phyloP scores from a whole-genome alignment of 345 rosid genomes.

The Murraya paniculata region DNA sequence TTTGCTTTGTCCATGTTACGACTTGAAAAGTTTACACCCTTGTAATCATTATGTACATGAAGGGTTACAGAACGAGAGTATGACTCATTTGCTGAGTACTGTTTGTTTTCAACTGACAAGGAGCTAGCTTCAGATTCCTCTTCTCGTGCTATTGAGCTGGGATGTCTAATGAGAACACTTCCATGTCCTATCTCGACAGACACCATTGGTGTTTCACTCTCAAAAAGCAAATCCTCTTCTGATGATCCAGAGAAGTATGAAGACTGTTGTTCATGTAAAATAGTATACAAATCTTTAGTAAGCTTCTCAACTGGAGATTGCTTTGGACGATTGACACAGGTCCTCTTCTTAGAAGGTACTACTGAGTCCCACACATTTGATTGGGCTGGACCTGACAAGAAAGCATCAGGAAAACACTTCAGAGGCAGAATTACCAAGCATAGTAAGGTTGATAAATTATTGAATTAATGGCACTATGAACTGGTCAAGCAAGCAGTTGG shows the following conservation, averaged over 20 bases:
- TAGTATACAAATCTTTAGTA: conserved; percentile 73
- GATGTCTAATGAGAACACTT: conserved; percentile 82
- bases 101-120: conserved; percentile 78
- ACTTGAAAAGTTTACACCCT: conserved; percentile 29
- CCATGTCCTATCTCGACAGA: conserved; percentile 98
- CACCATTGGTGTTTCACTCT: conserved; percentile 84
- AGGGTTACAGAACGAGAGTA: conserved; percentile 48
- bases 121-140: conserved; percentile 99
- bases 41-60: conserved; percentile 41
- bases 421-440: conserved; percentile 3
- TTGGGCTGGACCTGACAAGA: conserved; percentile 72
- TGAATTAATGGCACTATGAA: not conserved
- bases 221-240: conserved; percentile 92
- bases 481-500: conserved; percentile 4
- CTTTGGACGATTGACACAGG: conserved; percentile 80
- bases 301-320: conserved; percentile 91
- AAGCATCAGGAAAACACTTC: conserved; percentile 6
- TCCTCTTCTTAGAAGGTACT: conserved; percentile 92
- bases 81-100: conserved; percentile 47
- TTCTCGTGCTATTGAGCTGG: conserved; percentile 75
- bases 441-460: not conserved
- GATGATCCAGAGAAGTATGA: conserved; percentile 86
- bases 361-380: conserved; percentile 81
- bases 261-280: conserved; percentile 91
- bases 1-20: conserved; percentile 32